Base-by-base conservation (phyloP, 179 eudicot species). In the Corrigiola litoralis region DNA sequence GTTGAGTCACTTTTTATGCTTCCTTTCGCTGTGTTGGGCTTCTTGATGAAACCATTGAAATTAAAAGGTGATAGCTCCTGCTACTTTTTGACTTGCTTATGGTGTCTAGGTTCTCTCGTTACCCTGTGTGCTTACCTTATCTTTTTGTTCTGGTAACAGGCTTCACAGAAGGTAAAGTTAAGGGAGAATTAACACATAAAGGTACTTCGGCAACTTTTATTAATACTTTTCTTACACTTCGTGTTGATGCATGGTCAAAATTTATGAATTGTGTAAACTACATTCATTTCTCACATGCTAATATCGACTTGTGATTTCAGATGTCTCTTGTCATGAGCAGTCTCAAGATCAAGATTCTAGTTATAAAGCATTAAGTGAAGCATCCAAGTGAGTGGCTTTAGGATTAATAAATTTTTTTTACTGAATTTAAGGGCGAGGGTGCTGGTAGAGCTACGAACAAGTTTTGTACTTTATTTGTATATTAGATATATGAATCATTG, bases 1-100 rank as follows among this genome's bases (percentile, higher is more conserved):
- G 72, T 83, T 21, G 92, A 86, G 78, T 92, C 97, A 59, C 52
- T 86, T 57, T 55, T 88, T 72, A 91, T 91, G 97, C 71, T 83
- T 61, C 95, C 97, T 50, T 91, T 88, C 79, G 94, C 90, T 54
- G 69, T 88, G 66, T 70, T 88, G 60, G 97, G 97, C 54, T 91
- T 91, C 69, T 74, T 84, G 34, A 84, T 91, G 86, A 86, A 88
- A 67, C 97, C 97, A 12, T 74, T 91, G 82, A 76, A 81, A 70
- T 61, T 91, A 77, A 91, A 84, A 83, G 95, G 97, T 91, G 65
- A 55, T 37, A 66, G 42, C 17, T 50, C 56, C n/a, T 10, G 1
- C 2, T 42, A 16, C n/a, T n/a, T 46, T 63, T 61, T 20, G 61
- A 41, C 28, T 42, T 34, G 21, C 41, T 57, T 23, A 63, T 33